Conservation (phyloP, 1,284 basidiomycete genomes). For the Papiliotrema fonsecae region DNA sequence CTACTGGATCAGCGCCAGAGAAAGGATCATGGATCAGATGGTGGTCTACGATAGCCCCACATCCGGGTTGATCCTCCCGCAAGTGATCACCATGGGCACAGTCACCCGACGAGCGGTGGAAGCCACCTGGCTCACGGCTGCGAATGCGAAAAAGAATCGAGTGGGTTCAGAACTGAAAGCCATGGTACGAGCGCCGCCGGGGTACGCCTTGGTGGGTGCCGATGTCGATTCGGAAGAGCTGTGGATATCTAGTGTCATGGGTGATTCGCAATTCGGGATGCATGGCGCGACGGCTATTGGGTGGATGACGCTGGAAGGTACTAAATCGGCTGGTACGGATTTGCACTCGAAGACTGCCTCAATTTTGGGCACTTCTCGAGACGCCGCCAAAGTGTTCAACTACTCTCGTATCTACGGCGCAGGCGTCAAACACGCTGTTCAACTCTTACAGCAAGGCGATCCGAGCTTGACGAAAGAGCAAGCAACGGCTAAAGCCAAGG, state of each 20-base stretch:
- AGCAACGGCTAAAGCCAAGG: slow-evolving; percentile 75
- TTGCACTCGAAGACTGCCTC: slow-evolving; percentile 94
- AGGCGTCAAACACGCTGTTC: slow-evolving; percentile 87
- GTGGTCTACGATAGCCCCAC: slow-evolving; percentile 65
- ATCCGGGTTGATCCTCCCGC: slow-evolving; percentile 89
- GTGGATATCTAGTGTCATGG: slow-evolving; percentile 99
- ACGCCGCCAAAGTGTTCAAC: slow-evolving; percentile 98
- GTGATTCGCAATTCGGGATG: slow-evolving; percentile 94
- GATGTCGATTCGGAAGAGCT: slow-evolving; percentile 99
- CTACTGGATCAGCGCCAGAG: slow-evolving; percentile 95
- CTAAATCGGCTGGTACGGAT: slow-evolving; percentile 93
- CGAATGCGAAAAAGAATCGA: slow-evolving; percentile 95
- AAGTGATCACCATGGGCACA: slow-evolving; percentile 97
- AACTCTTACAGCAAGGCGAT: slow-evolving; percentile 83
- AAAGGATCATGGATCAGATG: slow-evolving; percentile 88
- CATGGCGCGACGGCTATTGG: slow-evolving; percentile 96
- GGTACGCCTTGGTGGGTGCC: slow-evolving; percentile 92
- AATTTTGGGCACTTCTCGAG: slow-evolving; percentile 87
- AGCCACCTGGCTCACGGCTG: slow-evolving; percentile 96
- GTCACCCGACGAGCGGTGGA: slow-evolving; percentile 96
- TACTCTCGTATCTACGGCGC: slow-evolving; percentile 99
- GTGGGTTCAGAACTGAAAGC: slow-evolving; percentile 97
- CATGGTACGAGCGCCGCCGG: slow-evolving; percentile 90
- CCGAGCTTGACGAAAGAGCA: slow-evolving; percentile 70
- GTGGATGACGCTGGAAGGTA: slow-evolving; percentile 99